These are phyloP conservation scores for Hypholoma fasciculare DNA, from an alignment of 768 basidiomycete species.

Conservation along the genomic window DNA sequence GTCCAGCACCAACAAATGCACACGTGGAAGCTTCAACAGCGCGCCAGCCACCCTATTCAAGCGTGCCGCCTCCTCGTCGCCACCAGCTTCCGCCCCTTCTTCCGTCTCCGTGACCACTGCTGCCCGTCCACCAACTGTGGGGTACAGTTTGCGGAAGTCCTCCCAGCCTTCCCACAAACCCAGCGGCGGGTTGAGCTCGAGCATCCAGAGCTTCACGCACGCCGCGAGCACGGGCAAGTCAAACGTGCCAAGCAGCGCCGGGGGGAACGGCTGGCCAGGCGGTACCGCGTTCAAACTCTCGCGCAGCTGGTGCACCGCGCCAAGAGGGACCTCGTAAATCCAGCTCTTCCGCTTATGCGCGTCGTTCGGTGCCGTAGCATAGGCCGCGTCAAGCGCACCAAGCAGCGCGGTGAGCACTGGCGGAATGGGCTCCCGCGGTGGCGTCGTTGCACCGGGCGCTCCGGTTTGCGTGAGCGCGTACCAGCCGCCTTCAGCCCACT, in stretches of 20 bases:
- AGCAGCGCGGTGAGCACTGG: slow-evolving; percentile 73
- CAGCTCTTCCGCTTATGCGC: slow-evolving; percentile 85
- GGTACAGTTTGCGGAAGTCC: slow-evolving; percentile 86
- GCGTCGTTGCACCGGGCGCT: not conserved
- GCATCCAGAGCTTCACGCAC: slow-evolving; percentile 82
- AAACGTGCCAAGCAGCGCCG: slow-evolving; percentile 56
- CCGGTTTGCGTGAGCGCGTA: slow-evolving; percentile 52
- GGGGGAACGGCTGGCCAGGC: slow-evolving; percentile 53
- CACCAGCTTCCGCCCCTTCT: slow-evolving; percentile 21
- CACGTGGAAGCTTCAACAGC: slow-evolving; percentile 70
- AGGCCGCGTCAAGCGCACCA: slow-evolving; percentile 60
- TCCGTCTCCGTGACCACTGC: slow-evolving; percentile 48
- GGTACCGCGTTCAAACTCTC: slow-evolving; percentile 80
- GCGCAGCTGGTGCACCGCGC: slow-evolving; percentile 81
- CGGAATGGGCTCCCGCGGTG: slow-evolving; percentile 49
- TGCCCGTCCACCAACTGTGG: slow-evolving; percentile 69
- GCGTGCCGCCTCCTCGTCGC: slow-evolving; percentile 50
- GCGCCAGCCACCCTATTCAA: slow-evolving; percentile 61
- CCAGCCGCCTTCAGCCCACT: slow-evolving; percentile 89
- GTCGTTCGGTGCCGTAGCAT: slow-evolving; percentile 60
- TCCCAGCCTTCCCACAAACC: slow-evolving; percentile 90
- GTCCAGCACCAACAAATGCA: slow-evolving; percentile 82
- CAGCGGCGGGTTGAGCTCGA: slow-evolving; percentile 91
- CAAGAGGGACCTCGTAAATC: slow-evolving; percentile 93
- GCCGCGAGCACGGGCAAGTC: slow-evolving; percentile 88